These are phyloP conservation scores for Metschnikowia proteae DNA, from an alignment of 805 yeast species.

Conservation along the genomic window DNA sequence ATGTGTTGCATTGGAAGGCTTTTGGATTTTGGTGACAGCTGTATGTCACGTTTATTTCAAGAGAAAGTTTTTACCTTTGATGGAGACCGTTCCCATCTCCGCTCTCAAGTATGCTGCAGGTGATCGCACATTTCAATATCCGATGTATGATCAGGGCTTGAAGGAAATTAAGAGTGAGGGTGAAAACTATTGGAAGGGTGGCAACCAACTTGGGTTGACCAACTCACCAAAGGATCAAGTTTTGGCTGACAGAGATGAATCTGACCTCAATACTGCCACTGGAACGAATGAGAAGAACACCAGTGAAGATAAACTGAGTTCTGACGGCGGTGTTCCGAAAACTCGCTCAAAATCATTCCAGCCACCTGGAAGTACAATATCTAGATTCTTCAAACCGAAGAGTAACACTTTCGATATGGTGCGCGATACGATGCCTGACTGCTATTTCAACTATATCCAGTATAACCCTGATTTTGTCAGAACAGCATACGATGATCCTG, in stretches of 20 bases:
- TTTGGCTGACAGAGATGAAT: slow-evolving; percentile 15
- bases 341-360: not conserved
- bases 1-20: slow-evolving; percentile 64
- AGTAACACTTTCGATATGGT: slow-evolving; percentile 44
- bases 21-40: slow-evolving; percentile 56
- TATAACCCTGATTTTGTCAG: slow-evolving; percentile 39
- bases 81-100: slow-evolving; percentile 68
- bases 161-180: slow-evolving; percentile 54
- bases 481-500: slow-evolving; percentile 53
- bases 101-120: slow-evolving; percentile 49
- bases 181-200: slow-evolving; percentile 44
- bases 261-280: slow-evolving; percentile 11
- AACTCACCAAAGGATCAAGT: slow-evolving; percentile 15
- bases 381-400: slow-evolving; percentile 42
- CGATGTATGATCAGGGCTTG: slow-evolving; percentile 61
- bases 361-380: slow-evolving; percentile 9
- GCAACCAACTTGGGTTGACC: slow-evolving; percentile 37
- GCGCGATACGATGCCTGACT: slow-evolving; percentile 43
- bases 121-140: slow-evolving; percentile 47
- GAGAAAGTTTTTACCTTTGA: slow-evolving; percentile 55
- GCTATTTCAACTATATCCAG: slow-evolving; percentile 38
- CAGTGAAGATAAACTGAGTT: slow-evolving; percentile 3
- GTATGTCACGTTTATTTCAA: slow-evolving; percentile 56
- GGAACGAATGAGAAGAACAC: slow-evolving; percentile 11
- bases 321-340: slow-evolving; percentile 3